A percentile compares a stretch with the other conserved stretches of the same genome.
phyloP scores from a whole-genome alignment of 768 basidiomycete genomes.

The Amanita rimosa region DNA sequence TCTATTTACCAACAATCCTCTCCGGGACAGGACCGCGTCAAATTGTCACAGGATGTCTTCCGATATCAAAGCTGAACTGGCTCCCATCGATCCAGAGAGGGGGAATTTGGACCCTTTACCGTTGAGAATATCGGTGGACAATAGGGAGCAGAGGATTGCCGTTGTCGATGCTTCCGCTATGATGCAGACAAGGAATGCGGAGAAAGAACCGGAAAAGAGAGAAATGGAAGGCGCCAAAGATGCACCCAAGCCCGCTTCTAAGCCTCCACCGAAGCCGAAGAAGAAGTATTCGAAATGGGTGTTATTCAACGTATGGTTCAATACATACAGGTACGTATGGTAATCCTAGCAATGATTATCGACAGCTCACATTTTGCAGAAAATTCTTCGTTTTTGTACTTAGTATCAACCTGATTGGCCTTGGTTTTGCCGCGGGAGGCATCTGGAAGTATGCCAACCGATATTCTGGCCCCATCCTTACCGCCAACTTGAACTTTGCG shows the following conservation, averaged over 20 bases:
- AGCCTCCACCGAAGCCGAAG: constrained; percentile 34
- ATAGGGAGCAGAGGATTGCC: constrained; percentile 25
- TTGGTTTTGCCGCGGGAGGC: constrained; percentile 51
- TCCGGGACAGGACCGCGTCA: background rate
- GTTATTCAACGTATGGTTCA: constrained; percentile 55
- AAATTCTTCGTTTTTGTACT: constrained; percentile 61
- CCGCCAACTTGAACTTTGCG: constrained; percentile 62
- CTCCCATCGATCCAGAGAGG: constrained; percentile 46
- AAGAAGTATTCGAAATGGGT: constrained; percentile 51
- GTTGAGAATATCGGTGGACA: constrained; percentile 17
- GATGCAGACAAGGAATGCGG: background rate
- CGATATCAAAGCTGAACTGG: constrained; percentile 23
- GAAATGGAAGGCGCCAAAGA: constrained; percentile 22
- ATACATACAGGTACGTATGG: constrained; percentile 47
- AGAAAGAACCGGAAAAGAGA: constrained; percentile 3
- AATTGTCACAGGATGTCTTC: constrained; percentile 29
- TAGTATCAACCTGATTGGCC: constrained; percentile 48
- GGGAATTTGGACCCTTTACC: constrained; percentile 38
- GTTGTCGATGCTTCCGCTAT: constrained; percentile 12
- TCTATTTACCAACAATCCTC: constrained; percentile 7
- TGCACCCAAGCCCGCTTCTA: constrained; percentile 23
- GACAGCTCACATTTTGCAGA: constrained; percentile 19
- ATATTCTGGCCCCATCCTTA: constrained; percentile 55
- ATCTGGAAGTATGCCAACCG: constrained; percentile 52
- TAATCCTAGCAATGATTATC: background rate